Evolutionary conservation across 495 filamentous ascomycete species (phyloP), one percentile per base, ranked within the genome.

Genomic region (Penicillium subrubescens): DNA sequence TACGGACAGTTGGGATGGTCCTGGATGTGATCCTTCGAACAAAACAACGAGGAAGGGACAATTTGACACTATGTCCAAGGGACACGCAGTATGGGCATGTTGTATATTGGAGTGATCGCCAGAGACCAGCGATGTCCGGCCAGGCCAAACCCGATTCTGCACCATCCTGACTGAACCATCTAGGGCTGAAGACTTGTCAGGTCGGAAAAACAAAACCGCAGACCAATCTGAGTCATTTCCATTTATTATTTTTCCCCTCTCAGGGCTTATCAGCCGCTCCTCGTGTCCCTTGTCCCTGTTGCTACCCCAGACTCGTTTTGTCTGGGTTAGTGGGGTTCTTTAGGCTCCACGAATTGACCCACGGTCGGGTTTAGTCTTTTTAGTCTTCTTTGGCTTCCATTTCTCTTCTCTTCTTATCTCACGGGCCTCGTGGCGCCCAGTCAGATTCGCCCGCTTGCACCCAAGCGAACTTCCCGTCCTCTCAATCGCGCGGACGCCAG

Each of bases 241-340:
- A 23, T 48, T 48, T 17, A 8, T 48, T 12, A n/a, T n/a, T n/a
- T n/a, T n/a, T n/a, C n/a, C n/a, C n/a, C n/a, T n/a, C n/a, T n/a
- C n/a, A n/a, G n/a, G n/a, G n/a, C 44, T 48, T 52, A 52, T 31
- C 48, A 52, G 48, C 37, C 57, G 41, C 37, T 37, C 12, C 43
- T 44, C 43, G 43, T 21, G 43, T 44, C 35, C 35, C 35, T 37
- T 37, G 35, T 61, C 48, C 17, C 41, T 44, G 34, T 48, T 34
- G 44, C 25, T 58, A 58, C 61, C 61, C 61, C 61, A 48, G 61
- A 63, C 61, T 52, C 11, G 23, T 33, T 23, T 25, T 14, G 3
- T 15, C 27, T 31, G 29, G n/a, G 12, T 34, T 54, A 54, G 60
- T 51, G 33, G 56, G 39, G 52, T 4, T 3, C 10, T 17, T 41